Base-by-base conservation (phyloP, 140 eudicot genomes). In the Ambrosia hybrid region DNA sequence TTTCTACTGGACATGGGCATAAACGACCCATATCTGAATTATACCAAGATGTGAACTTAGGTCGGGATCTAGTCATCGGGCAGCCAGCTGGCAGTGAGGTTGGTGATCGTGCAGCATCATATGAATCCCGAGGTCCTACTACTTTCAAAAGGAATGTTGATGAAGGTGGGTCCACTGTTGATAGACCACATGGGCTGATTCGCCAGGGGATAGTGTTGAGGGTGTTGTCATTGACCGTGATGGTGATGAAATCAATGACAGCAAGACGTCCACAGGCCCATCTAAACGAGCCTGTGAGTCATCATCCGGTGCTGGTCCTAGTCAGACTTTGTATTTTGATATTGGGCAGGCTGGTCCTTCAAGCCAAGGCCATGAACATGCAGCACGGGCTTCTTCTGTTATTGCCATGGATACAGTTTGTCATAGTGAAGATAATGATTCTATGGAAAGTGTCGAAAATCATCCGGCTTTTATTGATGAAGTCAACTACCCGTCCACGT, bases 371-470 rank as follows among this genome's bases (percentile, higher is more conserved):
- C 6, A 71, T 30, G 88, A 82, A 80, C 95, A 83, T 75, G 90
- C 96, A 36, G 38, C 96, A 41, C 87, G 78, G 6, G 96, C 80
- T 16, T 92, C 95, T 48, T 92, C 98, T 12, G 96, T 92, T 68
- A 84, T 92, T 77, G 98, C 98, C 39, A 87, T 92, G 93, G 92
- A 92, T 68, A 92, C 95, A 0, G 0, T 82, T 38, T 73, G 73
- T 75, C 90, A 85, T 51, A 49, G 82, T 51, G 83, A 75, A 15
- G 90, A 83, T 60, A 69, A 79, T 62, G 97, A 93, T 73, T 91
- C 97, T 46, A 88, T 91, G 93, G 96, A 91, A 67, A 91, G 97
- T 59, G 98, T 93, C 49, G 98, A 93, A 55, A 93, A 93, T 76
- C 76, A 74, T 75, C 98, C 98, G n/a, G 96, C 84, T 64, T 83